These are phyloP conservation scores for Hamigera avellanea DNA, from an alignment of 495 filamentous ascomycete species.

Conservation along the genomic window DNA sequence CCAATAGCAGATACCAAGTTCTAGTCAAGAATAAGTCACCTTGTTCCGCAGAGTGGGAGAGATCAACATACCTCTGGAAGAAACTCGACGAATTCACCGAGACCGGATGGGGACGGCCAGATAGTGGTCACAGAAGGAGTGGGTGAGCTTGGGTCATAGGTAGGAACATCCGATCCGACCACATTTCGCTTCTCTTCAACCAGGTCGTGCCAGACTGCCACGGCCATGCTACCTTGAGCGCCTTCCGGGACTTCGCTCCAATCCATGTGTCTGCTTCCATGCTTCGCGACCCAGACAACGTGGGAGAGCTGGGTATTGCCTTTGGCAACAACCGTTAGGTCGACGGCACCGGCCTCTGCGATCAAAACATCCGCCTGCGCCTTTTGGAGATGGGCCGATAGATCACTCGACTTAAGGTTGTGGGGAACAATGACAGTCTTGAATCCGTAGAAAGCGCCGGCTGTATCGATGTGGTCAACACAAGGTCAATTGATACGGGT, in stretches of 20 bases:
- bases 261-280: constrained; percentile 86
- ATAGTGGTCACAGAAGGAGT: constrained; percentile 44
- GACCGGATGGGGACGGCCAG: constrained; percentile 41
- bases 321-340: constrained; percentile 60
- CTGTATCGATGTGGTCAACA: constrained; percentile 21
- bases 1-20: constrained; percentile 74
- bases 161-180: constrained; percentile 36
- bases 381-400: constrained; percentile 58
- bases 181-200: constrained; percentile 47
- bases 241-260: constrained; percentile 72
- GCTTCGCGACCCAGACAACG: constrained; percentile 87
- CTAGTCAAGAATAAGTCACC: constrained; percentile 10
- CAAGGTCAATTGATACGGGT: constrained; percentile 4
- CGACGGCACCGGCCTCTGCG: constrained; percentile 77
- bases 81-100: constrained; percentile 65
- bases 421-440: constrained; percentile 77
- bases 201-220: constrained; percentile 81
- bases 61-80: constrained; percentile 42
- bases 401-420: constrained; percentile 50
- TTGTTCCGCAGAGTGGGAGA: background rate
- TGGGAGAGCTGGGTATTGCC: constrained; percentile 59
- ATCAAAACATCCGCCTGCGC: constrained; percentile 70
- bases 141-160: constrained; percentile 35
- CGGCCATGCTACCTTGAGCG: constrained; percentile 56
- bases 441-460: constrained; percentile 69